Evolutionary conservation across 352 stramenopile species (phyloP).

Genomic region (Pythium insidiosum): DNA sequence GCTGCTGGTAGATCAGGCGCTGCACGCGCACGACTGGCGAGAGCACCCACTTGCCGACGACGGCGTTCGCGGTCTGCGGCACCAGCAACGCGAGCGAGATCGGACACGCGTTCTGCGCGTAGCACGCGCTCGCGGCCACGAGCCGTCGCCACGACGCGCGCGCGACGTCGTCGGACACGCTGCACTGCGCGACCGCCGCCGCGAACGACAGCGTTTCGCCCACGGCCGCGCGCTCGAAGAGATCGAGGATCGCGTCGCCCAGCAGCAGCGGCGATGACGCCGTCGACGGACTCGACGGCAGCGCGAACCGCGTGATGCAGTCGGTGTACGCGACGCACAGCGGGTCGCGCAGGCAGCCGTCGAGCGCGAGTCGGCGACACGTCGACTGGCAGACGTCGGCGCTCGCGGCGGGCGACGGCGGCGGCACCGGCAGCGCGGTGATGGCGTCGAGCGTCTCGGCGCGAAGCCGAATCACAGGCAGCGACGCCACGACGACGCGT

Average conservation of each 20-base stretch:
- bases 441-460: conserved; percentile 22
- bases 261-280: conserved; percentile 3
- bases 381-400: conserved; percentile 6
- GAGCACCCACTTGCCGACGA: conserved; percentile 32
- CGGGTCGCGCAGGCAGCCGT: conserved; percentile 40
- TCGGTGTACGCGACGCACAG: conserved; percentile 43
- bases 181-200: conserved; percentile 23
- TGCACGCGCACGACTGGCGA: conserved; percentile 10
- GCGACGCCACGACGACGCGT: not conserved
- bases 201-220: conserved; percentile 24
- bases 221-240: conserved; percentile 20
- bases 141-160: conserved; percentile 30
- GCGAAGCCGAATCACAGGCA: conserved; percentile 21
- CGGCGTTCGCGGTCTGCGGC: conserved; percentile 9
- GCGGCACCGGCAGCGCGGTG: conserved; percentile 11
- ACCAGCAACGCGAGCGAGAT: conserved; percentile 32
- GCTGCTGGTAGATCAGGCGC: conserved; percentile 30
- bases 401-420: not conserved
- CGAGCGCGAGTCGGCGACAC: conserved; percentile 29
- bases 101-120: conserved; percentile 27
- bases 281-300: not conserved
- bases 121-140: conserved; percentile 46
- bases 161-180: conserved; percentile 21
- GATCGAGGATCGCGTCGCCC: conserved; percentile 25
- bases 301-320: conserved; percentile 26